A percentile compares a stretch with the other conserved stretches of the same genome.
phyloP scores from a whole-genome alignment of 768 basidiomycete genomes.

The Agaricus subrufescens region DNA sequence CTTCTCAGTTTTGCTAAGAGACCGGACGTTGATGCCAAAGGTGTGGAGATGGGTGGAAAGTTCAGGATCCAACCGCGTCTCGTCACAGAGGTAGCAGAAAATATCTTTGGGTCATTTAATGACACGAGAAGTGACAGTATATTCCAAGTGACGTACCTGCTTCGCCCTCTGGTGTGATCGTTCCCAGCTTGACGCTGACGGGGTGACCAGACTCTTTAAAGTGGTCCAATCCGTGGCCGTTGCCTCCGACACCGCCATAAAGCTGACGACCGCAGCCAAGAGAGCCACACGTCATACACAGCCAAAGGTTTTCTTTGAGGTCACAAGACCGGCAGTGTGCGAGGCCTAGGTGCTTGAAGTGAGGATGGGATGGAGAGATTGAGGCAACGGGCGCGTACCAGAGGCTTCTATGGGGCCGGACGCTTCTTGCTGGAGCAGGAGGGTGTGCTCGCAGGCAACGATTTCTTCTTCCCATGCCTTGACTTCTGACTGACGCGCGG shows the following conservation, averaged over 20 bases:
- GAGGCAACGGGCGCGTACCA: constrained; percentile 29
- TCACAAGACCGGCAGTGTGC: constrained; percentile 82
- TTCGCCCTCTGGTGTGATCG: constrained; percentile 90
- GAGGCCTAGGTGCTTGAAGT: constrained; percentile 41
- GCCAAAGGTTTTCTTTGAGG: constrained; percentile 89
- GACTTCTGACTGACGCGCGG: constrained; percentile 89
- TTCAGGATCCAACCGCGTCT: constrained; percentile 74
- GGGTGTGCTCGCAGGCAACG: constrained; percentile 75
- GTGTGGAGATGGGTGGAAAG: constrained; percentile 66
- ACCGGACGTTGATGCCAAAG: constrained; percentile 85
- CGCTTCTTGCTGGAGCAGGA: constrained; percentile 38
- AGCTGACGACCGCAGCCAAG: constrained; percentile 89
- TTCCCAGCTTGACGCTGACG: constrained; percentile 90
- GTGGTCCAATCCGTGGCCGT: constrained; percentile 85
- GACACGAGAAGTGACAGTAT: background rate
- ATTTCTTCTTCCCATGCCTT: constrained; percentile 99
- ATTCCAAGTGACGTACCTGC: constrained; percentile 53
- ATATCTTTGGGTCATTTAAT: constrained; percentile 45
- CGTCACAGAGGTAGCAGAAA: constrained; percentile 91
- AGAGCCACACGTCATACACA: constrained; percentile 87
- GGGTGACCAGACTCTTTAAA: constrained; percentile 69
- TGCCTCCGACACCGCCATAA: constrained; percentile 76
- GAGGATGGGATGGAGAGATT: background rate
- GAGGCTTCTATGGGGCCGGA: constrained; percentile 47
- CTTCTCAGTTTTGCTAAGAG: constrained; percentile 89